Percentiles rank a stretch among this genome's conserved stretches.
These are phyloP conservation scores for Tephrocybe sp. DNA, from an alignment of 768 basidiomycete species.

Conservation along the genomic window DNA sequence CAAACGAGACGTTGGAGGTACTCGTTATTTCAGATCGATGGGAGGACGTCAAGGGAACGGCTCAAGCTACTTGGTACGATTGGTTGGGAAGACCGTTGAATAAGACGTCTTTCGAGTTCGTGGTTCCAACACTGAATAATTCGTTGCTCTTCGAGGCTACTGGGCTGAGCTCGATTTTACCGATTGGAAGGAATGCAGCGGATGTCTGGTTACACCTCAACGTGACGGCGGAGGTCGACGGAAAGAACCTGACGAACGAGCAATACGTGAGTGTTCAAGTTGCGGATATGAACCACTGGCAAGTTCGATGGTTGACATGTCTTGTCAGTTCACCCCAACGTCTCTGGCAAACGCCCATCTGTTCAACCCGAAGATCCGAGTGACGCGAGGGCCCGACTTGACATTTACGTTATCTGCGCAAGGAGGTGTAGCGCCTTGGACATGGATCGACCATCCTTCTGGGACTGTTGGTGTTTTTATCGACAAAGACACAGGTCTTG, in stretches of 20 bases:
- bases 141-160: constrained; percentile 39
- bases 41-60: constrained; percentile 44
- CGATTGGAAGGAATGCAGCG: constrained; percentile 33
- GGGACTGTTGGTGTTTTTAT: constrained; percentile 56
- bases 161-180: constrained; percentile 47
- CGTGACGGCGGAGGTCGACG: constrained; percentile 42
- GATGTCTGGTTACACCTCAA: constrained; percentile 56
- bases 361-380: constrained; percentile 47
- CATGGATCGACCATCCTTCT: constrained; percentile 60
- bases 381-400: constrained; percentile 31
- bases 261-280: constrained; percentile 41
- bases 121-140: constrained; percentile 50
- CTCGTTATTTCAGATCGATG: constrained; percentile 53
- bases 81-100: constrained; percentile 45
- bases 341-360: constrained; percentile 47
- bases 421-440: constrained; percentile 56
- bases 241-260: constrained; percentile 45
- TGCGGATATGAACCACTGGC: background rate
- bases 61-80: constrained; percentile 58
- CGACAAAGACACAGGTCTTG: constrained; percentile 38
- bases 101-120: constrained; percentile 37
- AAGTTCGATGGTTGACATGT: background rate
- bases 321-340: constrained; percentile 48
- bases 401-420: constrained; percentile 53
- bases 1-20: constrained; percentile 46